Conservation (phyloP, 768 basidiomycete genomes). For the Pleurotus tuber-regium region DNA sequence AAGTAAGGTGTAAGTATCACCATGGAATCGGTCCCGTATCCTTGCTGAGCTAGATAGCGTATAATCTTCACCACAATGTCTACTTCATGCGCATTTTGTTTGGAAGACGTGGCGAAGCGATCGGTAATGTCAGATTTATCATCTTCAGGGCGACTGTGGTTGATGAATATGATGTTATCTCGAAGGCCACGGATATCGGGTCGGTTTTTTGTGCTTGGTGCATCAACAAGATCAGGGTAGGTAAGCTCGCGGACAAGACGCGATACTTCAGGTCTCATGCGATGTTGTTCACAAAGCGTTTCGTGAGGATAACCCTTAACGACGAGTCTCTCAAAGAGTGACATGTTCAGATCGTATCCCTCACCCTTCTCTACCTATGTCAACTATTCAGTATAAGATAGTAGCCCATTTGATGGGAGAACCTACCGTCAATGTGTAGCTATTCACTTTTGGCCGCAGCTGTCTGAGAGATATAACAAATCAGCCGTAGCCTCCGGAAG, state of each 20-base stretch:
- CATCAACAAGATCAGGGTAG: slow-evolving; percentile 63
- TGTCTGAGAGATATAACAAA: slow-evolving; percentile 46
- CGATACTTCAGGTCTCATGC: slow-evolving; percentile 77
- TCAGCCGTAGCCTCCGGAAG: neutral
- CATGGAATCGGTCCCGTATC: slow-evolving; percentile 57
- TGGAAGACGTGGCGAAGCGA: slow-evolving; percentile 47
- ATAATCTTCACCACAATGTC: slow-evolving; percentile 66
- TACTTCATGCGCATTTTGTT: slow-evolving; percentile 59
- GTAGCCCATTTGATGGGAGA: neutral
- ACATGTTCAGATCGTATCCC: slow-evolving; percentile 65
- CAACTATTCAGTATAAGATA: neutral
- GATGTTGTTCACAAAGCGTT: slow-evolving; percentile 56
- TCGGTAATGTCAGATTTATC: slow-evolving; percentile 39
- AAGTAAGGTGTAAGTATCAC: slow-evolving; percentile 71
- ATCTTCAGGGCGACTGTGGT: slow-evolving; percentile 56
- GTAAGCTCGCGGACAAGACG: slow-evolving; percentile 57
- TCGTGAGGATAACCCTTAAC: slow-evolving; percentile 59
- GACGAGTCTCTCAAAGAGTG: slow-evolving; percentile 69
- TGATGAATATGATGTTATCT: slow-evolving; percentile 59
- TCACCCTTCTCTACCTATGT: slow-evolving; percentile 54
- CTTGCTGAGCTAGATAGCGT: slow-evolving; percentile 64
- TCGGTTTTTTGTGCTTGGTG: slow-evolving; percentile 44
- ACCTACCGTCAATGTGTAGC: slow-evolving; percentile 50
- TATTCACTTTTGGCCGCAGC: slow-evolving; percentile 69
- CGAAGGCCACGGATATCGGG: slow-evolving; percentile 52